These are phyloP conservation scores for Leishmania tarentolae DNA, from an alignment of 208 protist species.

Conservation along the genomic window DNA sequence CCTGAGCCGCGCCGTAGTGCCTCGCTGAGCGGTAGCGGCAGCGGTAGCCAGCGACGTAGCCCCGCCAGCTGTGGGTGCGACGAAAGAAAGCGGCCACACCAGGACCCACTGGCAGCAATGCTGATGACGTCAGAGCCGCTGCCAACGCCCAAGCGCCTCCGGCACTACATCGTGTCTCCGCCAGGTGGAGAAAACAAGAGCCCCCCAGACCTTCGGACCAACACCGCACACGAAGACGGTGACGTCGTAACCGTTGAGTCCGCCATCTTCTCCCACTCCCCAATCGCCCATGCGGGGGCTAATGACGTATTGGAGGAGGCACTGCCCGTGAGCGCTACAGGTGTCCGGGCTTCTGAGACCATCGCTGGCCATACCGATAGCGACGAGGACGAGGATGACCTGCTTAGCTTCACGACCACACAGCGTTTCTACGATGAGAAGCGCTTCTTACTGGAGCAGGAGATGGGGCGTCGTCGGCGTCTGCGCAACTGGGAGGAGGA, in stretches of 20 bases:
- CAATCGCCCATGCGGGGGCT: constrained; percentile 3
- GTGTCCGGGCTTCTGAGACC: not conserved
- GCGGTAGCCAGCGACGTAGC: not conserved
- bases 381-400: constrained; percentile 39
- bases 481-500: constrained; percentile 80
- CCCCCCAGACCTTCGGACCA: not conserved
- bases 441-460: constrained; percentile 55
- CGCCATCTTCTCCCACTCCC: constrained; percentile 13
- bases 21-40: not conserved
- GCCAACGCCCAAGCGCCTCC: not conserved
- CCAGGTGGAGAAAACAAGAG: not conserved
- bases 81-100: constrained; percentile 7
- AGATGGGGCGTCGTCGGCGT: constrained; percentile 58
- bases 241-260: constrained; percentile 5
- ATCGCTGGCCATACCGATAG: constrained; percentile 5
- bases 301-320: constrained; percentile 20
- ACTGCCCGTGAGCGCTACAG: not conserved
- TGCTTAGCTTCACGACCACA: constrained; percentile 71
- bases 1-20: not conserved
- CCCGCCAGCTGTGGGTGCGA: not conserved
- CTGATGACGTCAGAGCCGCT: not conserved
- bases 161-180: not conserved
- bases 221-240: not conserved
- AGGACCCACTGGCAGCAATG: constrained; percentile 4
- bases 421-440: constrained; percentile 78